phyloP scores from a whole-genome alignment of 768 basidiomycete genomes.

The Lepiota venenata region DNA sequence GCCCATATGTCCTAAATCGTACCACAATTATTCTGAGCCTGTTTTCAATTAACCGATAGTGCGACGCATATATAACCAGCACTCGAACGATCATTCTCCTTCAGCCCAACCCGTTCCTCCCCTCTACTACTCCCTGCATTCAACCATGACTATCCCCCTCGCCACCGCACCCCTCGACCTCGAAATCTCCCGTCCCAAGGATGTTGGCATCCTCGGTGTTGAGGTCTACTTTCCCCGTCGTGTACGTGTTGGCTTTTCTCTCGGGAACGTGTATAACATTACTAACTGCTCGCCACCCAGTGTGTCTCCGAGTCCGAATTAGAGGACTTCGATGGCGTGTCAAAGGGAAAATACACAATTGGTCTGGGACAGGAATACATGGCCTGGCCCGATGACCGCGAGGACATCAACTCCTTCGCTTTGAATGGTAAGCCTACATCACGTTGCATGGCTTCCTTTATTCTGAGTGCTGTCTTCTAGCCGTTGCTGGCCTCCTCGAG shows the following conservation, averaged over 20 bases:
- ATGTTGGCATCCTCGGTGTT: slow-evolving; percentile 92
- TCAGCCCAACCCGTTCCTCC: slow-evolving; percentile 12
- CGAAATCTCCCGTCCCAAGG: slow-evolving; percentile 68
- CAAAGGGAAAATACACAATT: slow-evolving; percentile 98
- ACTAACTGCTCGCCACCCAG: slow-evolving; percentile 32
- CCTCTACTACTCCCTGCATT: slow-evolving; percentile 8
- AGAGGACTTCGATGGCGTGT: slow-evolving; percentile 90
- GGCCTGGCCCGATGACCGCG: slow-evolving; percentile 98
- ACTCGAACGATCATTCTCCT: slow-evolving; percentile 10
- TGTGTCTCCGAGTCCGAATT: slow-evolving; percentile 96
- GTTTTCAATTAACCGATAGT: slow-evolving; percentile 33
- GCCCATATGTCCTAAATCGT: slow-evolving; percentile 30
- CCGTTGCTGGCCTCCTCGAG: slow-evolving; percentile 83
- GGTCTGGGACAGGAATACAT: slow-evolving; percentile 97
- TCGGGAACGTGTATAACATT: slow-evolving; percentile 1
- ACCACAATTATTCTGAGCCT: slow-evolving; percentile 39
- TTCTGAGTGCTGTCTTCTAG: slow-evolving; percentile 35
- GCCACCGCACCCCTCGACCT: slow-evolving; percentile 27
- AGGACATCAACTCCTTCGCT: slow-evolving; percentile 98
- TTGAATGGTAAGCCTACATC: slow-evolving; percentile 67
- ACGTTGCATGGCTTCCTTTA: neutral
- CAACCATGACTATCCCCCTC: slow-evolving; percentile 39
- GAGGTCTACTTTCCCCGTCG: slow-evolving; percentile 95
- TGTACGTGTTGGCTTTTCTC: slow-evolving; percentile 40
- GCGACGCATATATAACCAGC: slow-evolving; percentile 34